Evolutionary conservation across 2,329 filamentous ascomycete genomes (phyloP).

Genomic region (Neophaeococcomyces aloes): DNA sequence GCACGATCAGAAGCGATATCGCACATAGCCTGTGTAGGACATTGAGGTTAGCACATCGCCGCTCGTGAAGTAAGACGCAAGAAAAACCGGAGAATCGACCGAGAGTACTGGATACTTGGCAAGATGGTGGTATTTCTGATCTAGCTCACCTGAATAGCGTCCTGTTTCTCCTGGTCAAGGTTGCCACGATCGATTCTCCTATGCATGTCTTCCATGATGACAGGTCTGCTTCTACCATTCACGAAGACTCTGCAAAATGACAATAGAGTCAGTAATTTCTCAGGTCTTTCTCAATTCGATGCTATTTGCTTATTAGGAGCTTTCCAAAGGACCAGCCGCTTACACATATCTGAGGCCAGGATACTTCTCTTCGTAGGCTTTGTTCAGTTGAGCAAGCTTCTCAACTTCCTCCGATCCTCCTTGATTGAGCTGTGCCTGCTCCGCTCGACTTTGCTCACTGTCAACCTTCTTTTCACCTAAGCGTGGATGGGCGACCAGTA

Average conservation of each 20-base stretch:
- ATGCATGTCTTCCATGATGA: conserved; percentile 75
- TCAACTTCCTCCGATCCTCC: conserved; percentile 40
- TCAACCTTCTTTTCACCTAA: conserved; percentile 72
- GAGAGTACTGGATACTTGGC: conserved; percentile 14
- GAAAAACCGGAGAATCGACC: not conserved
- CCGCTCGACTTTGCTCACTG: conserved; percentile 67
- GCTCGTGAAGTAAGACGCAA: not conserved
- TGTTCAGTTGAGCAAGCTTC: conserved; percentile 55
- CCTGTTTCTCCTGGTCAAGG: conserved; percentile 55
- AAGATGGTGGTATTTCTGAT: conserved; percentile 7
- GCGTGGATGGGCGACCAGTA: conserved; percentile 72
- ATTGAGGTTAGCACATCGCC: conserved; percentile 3
- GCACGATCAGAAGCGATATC: conserved; percentile 78
- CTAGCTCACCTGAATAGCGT: conserved; percentile 57
- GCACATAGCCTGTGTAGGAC: conserved; percentile 64
- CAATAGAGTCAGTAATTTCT: conserved; percentile 9
- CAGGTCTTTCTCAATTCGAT: not conserved
- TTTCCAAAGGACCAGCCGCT: conserved; percentile 14
- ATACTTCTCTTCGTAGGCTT: conserved; percentile 68
- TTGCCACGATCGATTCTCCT: conserved; percentile 59
- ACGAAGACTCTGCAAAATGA: conserved; percentile 60
- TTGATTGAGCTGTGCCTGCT: conserved; percentile 53
- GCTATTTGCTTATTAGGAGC: not conserved
- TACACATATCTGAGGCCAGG: conserved; percentile 74
- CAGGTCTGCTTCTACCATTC: conserved; percentile 61